Evolutionary conservation across 306 rosid species (phyloP), one percentile per base, ranked within the genome.

Genomic region (Phaseolus lunatus): DNA sequence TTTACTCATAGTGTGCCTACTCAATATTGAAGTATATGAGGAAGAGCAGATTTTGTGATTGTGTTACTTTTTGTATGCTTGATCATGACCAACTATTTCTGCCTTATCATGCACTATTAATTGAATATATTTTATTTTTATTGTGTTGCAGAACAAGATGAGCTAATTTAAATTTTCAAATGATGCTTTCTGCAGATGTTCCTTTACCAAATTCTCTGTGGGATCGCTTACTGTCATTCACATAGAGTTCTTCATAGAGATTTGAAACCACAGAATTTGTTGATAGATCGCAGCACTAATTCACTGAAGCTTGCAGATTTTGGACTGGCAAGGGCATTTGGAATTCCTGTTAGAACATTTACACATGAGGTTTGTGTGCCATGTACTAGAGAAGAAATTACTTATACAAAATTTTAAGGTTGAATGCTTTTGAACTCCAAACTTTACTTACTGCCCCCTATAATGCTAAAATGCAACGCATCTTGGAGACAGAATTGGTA

Each of bases 321-420:
- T 81, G 98, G 98, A 87, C 81, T 94, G 89, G 98, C 98, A 48
- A 88, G 98, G 87, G 98, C 97, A 54, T 94, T 94, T 89, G 98
- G 98, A 75, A 94, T 94, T 84, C 98, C 98, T 73, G 97, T 92
- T 77, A 90, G 93, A 84, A 90, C 97, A 70, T 92, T 94, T 83
- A 94, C 98, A n/a, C 98, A 92, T 7, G 97, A 94, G 98, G 98
- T 94, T 80, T 57, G 83, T 66, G 29, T 59, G 14, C 86, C 23
- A 24, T 77, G 48, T 47, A 7, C 70, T 37, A 58, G 73, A 67
- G 58, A 50, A 65, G 16, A 76, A 81, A 71, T 61, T 53, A 14
- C 18, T 43, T 23, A 19, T 59, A 39, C 64, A 12, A 1, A 59
- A 76, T 43, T 84, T 58, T 48, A 35, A 48, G 27, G 43, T 26